Base-by-base conservation (phyloP, 1,284 basidiomycete species). In the Mixia osmundae region DNA sequence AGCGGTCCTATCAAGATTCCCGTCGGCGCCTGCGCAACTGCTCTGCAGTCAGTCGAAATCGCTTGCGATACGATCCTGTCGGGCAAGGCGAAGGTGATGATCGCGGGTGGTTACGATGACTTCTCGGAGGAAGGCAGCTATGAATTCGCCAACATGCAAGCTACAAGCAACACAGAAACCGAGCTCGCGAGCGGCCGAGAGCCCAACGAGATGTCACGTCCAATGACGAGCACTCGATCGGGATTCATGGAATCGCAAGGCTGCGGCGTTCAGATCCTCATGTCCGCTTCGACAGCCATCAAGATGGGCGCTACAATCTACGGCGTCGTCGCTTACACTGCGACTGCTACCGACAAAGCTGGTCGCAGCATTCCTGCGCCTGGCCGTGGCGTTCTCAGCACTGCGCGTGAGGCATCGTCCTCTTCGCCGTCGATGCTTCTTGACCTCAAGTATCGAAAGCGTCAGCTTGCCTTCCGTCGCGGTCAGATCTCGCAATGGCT, bases 141-240 rank as follows among this genome's bases (percentile, higher is more conserved):
- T 40, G 50, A 52, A 37, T 59, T 59, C 58, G 89, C 85, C 39
- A 95, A 95, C 66, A 97, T 97, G 91, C 91, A 94, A 61, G 91
- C 91, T 5, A 97, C 91, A 5, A 85, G 78, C 59, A 94, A 89
- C 54, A 76, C 85, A 4, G 79, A 87, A 57, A 79, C 80, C 25
- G 91, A 97, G 60, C 77, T 94, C 51, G 87, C 87, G 7, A 91
- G 91, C 71, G 91, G 91, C 44, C 83, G 91, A 49, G 89, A 97
- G 59, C 89, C 89, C 20, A 80, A 76, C 30, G 89, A 97, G 59
- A 89, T 95, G 77, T 97, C 89, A 37, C 76, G 89, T 43, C 91
- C 91, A 19, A 78, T 87, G 26, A 95, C 89, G 4, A 80, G 76
- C 18, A 95, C 85, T 47, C 79, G 91, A 54, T 68, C 83, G 52